phyloP scores from a whole-genome alignment of 1,284 basidiomycete genomes.

The Ustilago lituana region DNA sequence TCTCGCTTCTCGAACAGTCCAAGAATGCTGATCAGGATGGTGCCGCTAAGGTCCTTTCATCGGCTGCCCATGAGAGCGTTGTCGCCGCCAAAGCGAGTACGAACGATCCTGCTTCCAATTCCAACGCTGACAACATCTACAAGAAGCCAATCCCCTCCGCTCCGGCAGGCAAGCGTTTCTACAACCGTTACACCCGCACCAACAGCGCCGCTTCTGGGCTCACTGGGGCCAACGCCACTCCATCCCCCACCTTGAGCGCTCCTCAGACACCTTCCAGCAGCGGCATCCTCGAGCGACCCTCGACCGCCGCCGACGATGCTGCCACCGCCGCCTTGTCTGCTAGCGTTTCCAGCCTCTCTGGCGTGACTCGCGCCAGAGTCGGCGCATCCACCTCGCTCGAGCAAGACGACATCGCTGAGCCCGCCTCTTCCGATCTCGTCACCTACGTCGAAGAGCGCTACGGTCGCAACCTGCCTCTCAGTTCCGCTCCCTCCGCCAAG shows the following conservation, averaged over 20 bases:
- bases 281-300: slow-evolving; percentile 30
- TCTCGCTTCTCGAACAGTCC: slow-evolving; percentile 68
- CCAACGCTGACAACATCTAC: slow-evolving; percentile 26
- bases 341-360: slow-evolving; percentile 24
- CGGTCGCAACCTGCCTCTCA: slow-evolving; percentile 86
- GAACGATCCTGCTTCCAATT: neutral
- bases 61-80: neutral
- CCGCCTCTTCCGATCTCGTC: slow-evolving; percentile 68
- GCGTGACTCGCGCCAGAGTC: slow-evolving; percentile 17
- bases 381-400: slow-evolving; percentile 3
- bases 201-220: slow-evolving; percentile 29
- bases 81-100: neutral
- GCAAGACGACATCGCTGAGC: slow-evolving; percentile 7
- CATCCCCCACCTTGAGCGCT: slow-evolving; percentile 26
- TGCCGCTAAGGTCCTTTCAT: neutral
- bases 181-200: slow-evolving; percentile 49
- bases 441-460: slow-evolving; percentile 89
- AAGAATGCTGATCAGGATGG: slow-evolving; percentile 27
- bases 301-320: slow-evolving; percentile 21
- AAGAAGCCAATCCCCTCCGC: slow-evolving; percentile 22
- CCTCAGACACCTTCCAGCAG: slow-evolving; percentile 33
- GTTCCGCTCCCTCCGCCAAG: slow-evolving; percentile 81
- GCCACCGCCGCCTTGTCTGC: slow-evolving; percentile 8
- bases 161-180: slow-evolving; percentile 45
- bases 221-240: slow-evolving; percentile 12